Percentiles rank a stretch among this genome's conserved stretches.
Evolutionary conservation across 805 yeast genomes (phyloP).

Genomic region (Suhomyces prunicola): DNA sequence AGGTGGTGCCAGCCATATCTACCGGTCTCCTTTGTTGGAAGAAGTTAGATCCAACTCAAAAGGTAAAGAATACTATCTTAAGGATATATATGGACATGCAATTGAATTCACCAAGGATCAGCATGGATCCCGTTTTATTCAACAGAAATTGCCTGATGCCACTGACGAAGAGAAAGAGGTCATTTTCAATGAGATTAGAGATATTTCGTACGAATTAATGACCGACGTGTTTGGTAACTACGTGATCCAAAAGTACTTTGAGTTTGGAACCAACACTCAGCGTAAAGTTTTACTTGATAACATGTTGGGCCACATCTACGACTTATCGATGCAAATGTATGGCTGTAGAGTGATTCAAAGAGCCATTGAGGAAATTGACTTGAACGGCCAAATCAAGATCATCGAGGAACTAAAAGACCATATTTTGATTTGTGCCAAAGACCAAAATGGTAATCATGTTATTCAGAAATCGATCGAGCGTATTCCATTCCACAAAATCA

Average conservation of each 20-base stretch:
- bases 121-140: constrained; percentile 95
- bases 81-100: constrained; percentile 81
- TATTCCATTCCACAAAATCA: constrained; percentile 66
- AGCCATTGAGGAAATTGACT: constrained; percentile 72
- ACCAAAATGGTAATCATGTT: constrained; percentile 97
- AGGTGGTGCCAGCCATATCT: constrained; percentile 44
- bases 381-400: constrained; percentile 62
- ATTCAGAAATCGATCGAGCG: constrained; percentile 91
- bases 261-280: constrained; percentile 71
- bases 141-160: constrained; percentile 73
- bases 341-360: constrained; percentile 97
- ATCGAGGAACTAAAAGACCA: constrained; percentile 70
- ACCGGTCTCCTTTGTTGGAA: constrained; percentile 77
- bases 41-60: constrained; percentile 69
- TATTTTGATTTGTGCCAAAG: constrained; percentile 61
- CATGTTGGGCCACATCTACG: constrained; percentile 73
- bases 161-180: constrained; percentile 68
- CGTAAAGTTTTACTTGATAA: constrained; percentile 61
- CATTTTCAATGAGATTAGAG: constrained; percentile 79
- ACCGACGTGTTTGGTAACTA: constrained; percentile 98
- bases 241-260: constrained; percentile 92
- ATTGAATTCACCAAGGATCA: constrained; percentile 93
- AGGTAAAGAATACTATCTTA: constrained; percentile 58
- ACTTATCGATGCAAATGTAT: constrained; percentile 88
- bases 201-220: constrained; percentile 72